Conservation (phyloP, 345 rosid genomes). For the Combretum micranthum region DNA sequence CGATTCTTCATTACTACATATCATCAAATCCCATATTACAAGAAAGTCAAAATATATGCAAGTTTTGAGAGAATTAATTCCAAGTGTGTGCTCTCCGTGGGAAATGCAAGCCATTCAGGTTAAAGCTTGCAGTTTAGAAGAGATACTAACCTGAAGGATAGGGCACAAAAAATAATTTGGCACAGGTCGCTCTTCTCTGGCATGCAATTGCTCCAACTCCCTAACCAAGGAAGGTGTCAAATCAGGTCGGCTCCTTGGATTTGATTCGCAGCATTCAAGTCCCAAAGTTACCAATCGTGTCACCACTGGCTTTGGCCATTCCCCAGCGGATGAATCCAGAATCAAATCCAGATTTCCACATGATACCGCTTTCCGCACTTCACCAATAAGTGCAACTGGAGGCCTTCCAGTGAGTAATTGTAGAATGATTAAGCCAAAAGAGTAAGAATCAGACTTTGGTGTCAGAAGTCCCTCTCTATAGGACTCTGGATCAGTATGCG, state of each 20-base stretch:
- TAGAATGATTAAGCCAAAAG: conserved; percentile 55
- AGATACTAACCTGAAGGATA: conserved; percentile 45
- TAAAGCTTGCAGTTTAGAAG: neutral
- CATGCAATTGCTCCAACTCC: conserved; percentile 56
- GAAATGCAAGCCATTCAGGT: too few species aligned
- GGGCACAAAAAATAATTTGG: conserved; percentile 73
- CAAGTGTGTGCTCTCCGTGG: too few species aligned
- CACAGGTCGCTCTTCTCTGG: conserved; percentile 44
- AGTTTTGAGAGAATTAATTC: too few species aligned
- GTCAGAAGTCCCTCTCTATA: conserved; percentile 46
- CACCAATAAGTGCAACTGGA: conserved; percentile 41
- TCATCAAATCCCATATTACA: too few species aligned
- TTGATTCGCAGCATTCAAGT: conserved; percentile 51
- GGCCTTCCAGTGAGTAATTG: conserved; percentile 59
- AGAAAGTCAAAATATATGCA: too few species aligned
- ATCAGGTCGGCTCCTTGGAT: conserved; percentile 45
- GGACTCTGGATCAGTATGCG: conserved; percentile 61
- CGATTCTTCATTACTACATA: too few species aligned
- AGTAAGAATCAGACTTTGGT: conserved; percentile 54
- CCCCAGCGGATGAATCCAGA: conserved; percentile 65
- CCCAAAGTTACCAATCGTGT: conserved; percentile 41
- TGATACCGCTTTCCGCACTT: conserved; percentile 41
- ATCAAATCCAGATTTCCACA: conserved; percentile 31
- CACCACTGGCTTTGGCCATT: conserved; percentile 51
- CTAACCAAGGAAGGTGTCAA: conserved; percentile 53